These are phyloP conservation scores for Pichia sp. DNA, from an alignment of 1,139 yeast genomes.

Conservation along the genomic window DNA sequence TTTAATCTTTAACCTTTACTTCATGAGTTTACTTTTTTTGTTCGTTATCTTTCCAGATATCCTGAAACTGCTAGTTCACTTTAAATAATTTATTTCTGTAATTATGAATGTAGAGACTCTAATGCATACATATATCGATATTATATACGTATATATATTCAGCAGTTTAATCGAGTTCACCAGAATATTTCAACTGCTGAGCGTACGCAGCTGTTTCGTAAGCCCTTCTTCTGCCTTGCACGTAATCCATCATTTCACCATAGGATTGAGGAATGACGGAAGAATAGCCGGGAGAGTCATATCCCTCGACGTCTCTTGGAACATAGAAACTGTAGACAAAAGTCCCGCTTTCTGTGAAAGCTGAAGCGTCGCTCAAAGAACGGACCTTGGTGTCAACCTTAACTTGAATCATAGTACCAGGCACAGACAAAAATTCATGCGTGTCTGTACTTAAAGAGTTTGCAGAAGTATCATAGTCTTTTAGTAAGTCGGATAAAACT, in stretches of 20 bases:
- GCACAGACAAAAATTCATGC: conserved; percentile 59
- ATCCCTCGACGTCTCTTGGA: conserved; percentile 48
- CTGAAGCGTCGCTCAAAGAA: conserved; percentile 52
- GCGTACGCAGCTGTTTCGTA: conserved; percentile 73
- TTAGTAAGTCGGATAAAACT: conserved; percentile 27
- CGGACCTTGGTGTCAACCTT: conserved; percentile 80
- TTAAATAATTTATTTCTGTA: neutral
- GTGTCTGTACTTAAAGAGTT: conserved; percentile 50
- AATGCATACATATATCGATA: neutral
- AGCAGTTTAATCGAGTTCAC: conserved; percentile 12
- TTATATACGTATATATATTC: neutral
- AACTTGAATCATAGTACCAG: conserved; percentile 88
- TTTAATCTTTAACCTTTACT: neutral
- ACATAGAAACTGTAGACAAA: conserved; percentile 87
- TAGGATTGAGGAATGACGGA: conserved; percentile 84
- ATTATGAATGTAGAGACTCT: neutral
- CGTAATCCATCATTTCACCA: conserved; percentile 86
- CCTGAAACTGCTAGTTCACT: neutral
- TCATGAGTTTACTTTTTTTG: neutral
- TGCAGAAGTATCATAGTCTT: conserved; percentile 51
- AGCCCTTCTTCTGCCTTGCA: conserved; percentile 88
- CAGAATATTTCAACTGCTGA: conserved; percentile 34
- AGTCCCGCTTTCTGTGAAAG: conserved; percentile 71
- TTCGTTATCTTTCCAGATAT: neutral
- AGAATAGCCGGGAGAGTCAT: conserved; percentile 42